phyloP scores from a whole-genome alignment of 1,284 basidiomycete species.

The Cryptococcus neoformans region DNA sequence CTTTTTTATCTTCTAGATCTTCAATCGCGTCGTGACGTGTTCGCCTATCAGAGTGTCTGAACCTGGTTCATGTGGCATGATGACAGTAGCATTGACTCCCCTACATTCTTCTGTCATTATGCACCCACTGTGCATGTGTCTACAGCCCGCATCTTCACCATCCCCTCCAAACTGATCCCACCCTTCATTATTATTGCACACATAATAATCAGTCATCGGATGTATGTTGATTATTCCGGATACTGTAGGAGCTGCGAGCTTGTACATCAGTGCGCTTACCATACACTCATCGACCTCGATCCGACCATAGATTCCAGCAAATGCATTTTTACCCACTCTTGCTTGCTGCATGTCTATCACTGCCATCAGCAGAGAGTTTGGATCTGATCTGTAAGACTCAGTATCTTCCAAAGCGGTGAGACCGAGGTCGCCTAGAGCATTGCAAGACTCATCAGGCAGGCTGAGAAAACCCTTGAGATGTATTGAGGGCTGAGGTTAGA shows the following conservation, averaged over 20 bases:
- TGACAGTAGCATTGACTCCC: too few relatives aligned
- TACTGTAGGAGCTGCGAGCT: too few relatives aligned
- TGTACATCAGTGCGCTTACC: slow-evolving; percentile 8
- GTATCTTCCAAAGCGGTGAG: slow-evolving; percentile 19
- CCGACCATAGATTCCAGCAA: slow-evolving; percentile 24
- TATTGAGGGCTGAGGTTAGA: slow-evolving; percentile 10
- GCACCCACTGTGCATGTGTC: slow-evolving; percentile 4
- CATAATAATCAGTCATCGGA: slow-evolving; percentile 1
- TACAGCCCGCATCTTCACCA: slow-evolving; percentile 11
- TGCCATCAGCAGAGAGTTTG: slow-evolving; percentile 15
- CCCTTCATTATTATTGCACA: slow-evolving; percentile 14
- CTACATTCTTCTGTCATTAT: too few relatives aligned
- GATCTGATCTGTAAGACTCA: slow-evolving; percentile 18
- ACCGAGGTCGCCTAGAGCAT: slow-evolving; percentile 17
- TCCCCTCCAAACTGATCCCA: slow-evolving; percentile 5
- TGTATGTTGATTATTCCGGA: slow-evolving; percentile 2
- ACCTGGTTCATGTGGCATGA: too few relatives aligned
- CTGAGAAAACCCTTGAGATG: slow-evolving; percentile 20
- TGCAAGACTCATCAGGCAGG: slow-evolving; percentile 20
- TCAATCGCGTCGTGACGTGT: too few relatives aligned
- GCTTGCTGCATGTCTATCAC: slow-evolving; percentile 23
- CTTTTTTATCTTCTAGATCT: too few relatives aligned
- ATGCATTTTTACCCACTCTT: slow-evolving; percentile 7
- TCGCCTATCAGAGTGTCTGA: too few relatives aligned
- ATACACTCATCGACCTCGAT: slow-evolving; percentile 12